Percentiles rank a stretch among this genome's conserved stretches.
These are phyloP conservation scores for Aureobasidium mangrovei DNA, from an alignment of 2,329 filamentous ascomycete genomes.

Conservation along the genomic window DNA sequence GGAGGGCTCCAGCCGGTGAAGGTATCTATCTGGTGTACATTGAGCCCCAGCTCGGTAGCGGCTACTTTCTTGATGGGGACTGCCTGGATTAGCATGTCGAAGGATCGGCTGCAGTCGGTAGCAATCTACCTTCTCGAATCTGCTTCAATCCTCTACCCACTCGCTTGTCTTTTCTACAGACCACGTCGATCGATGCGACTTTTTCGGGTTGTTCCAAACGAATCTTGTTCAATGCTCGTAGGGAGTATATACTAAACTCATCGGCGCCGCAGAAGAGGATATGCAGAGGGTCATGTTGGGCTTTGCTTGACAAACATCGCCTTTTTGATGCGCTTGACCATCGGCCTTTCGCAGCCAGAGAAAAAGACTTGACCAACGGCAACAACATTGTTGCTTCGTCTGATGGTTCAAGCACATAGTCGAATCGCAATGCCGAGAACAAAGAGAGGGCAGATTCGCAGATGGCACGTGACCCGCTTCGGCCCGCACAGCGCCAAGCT, in stretches of 20 bases:
- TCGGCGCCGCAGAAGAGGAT: slow-evolving; percentile 96
- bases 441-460: neutral
- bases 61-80: slow-evolving; percentile 67
- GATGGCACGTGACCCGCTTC: neutral
- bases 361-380: neutral
- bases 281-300: slow-evolving; percentile 49
- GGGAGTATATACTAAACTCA: slow-evolving; percentile 71
- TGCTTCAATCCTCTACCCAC: slow-evolving; percentile 64
- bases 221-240: slow-evolving; percentile 54
- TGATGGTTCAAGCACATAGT: neutral
- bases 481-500: neutral
- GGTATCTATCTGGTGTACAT: slow-evolving; percentile 66
- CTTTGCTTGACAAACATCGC: neutral
- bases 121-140: slow-evolving; percentile 51
- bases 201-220: slow-evolving; percentile 44
- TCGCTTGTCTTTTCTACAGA: slow-evolving; percentile 71
- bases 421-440: neutral
- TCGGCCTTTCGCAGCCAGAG: neutral
- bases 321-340: neutral
- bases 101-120: slow-evolving; percentile 1
- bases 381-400: neutral
- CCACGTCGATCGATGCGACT: slow-evolving; percentile 74
- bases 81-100: slow-evolving; percentile 28
- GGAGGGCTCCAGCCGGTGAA: slow-evolving; percentile 75
- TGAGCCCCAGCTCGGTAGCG: slow-evolving; percentile 48